A percentile compares a stretch with the other conserved stretches of the same genome.
Conservation (phyloP, 441 rosid species). For the Bruguiera hainesii region DNA sequence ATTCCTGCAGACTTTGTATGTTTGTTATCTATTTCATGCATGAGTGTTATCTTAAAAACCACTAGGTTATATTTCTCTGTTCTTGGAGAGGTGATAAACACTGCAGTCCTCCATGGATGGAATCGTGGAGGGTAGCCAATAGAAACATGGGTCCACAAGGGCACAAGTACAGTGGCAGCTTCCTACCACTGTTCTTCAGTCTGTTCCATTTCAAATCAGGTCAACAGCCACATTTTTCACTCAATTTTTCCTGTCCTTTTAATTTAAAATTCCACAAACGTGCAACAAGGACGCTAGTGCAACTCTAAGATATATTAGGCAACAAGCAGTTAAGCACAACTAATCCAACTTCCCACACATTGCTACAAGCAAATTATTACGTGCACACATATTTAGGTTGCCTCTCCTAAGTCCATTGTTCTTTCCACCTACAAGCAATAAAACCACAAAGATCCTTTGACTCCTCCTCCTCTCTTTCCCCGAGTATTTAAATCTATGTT, state of each 20-base stretch:
- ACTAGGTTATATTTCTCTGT: too few relatives aligned
- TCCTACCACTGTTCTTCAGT: background rate
- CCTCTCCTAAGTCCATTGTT: background rate
- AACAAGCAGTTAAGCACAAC: background rate
- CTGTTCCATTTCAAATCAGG: background rate
- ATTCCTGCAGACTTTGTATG: too few relatives aligned
- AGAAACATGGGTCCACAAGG: too few relatives aligned
- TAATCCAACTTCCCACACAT: too few relatives aligned
- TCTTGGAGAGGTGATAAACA: too few relatives aligned
- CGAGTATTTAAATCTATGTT: background rate
- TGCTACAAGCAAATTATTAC: background rate
- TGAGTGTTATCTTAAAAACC: too few relatives aligned
- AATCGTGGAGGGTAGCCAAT: too few relatives aligned
- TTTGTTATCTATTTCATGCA: too few relatives aligned
- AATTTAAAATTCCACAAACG: background rate
- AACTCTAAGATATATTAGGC: background rate
- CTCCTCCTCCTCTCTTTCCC: background rate
- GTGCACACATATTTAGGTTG: background rate
- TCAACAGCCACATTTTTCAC: background rate
- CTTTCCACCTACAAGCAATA: constrained; percentile 2
- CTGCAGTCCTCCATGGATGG: too few relatives aligned
- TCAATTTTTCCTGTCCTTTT: background rate
- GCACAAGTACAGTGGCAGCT: background rate
- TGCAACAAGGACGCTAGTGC: background rate
- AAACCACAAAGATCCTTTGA: constrained; percentile 2